Evolutionary conservation across 129 eudicot genomes (phyloP).

Genomic region (Tanacetum coccineum): DNA sequence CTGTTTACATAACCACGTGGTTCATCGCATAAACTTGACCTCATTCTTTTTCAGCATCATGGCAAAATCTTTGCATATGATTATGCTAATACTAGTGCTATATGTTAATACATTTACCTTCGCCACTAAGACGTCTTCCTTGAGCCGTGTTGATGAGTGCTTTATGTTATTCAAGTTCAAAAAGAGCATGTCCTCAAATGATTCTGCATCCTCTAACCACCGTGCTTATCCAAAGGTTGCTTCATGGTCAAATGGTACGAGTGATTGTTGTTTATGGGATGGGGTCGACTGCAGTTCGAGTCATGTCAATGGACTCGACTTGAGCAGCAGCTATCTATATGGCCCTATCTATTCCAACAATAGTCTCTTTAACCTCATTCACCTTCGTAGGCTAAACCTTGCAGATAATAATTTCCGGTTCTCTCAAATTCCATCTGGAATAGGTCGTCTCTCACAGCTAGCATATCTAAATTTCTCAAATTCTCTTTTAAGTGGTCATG

Average conservation of each 20-base stretch:
- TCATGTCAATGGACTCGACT: slow-evolving; percentile 21
- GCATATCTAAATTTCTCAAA: slow-evolving; percentile 15
- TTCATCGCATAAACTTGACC: too few relatives aligned
- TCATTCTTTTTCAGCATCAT: neutral
- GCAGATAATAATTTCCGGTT: slow-evolving; percentile 13
- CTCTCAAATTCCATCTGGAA: slow-evolving; percentile 27
- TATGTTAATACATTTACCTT: neutral
- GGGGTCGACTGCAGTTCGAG: slow-evolving; percentile 26
- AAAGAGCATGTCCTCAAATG: neutral
- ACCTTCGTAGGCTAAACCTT: slow-evolving; percentile 15
- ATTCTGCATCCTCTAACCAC: neutral
- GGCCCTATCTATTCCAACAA: slow-evolving; percentile 16
- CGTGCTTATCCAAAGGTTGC: slow-evolving; percentile 10
- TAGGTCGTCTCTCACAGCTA: slow-evolving; percentile 12
- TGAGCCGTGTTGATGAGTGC: slow-evolving; percentile 12
- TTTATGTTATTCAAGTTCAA: slow-evolving; percentile 13
- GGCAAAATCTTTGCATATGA: neutral
- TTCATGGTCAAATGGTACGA: slow-evolving; percentile 10
- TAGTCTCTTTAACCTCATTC: slow-evolving; percentile 19
- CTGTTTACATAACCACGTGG: too few relatives aligned
- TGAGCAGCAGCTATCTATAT: slow-evolving; percentile 23
- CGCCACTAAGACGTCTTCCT: neutral
- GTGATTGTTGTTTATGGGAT: slow-evolving; percentile 24
- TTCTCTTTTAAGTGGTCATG: slow-evolving; percentile 10
- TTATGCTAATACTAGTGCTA: neutral